Conservation (phyloP, 1,284 basidiomycete genomes). For the Flammula alnicola region DNA sequence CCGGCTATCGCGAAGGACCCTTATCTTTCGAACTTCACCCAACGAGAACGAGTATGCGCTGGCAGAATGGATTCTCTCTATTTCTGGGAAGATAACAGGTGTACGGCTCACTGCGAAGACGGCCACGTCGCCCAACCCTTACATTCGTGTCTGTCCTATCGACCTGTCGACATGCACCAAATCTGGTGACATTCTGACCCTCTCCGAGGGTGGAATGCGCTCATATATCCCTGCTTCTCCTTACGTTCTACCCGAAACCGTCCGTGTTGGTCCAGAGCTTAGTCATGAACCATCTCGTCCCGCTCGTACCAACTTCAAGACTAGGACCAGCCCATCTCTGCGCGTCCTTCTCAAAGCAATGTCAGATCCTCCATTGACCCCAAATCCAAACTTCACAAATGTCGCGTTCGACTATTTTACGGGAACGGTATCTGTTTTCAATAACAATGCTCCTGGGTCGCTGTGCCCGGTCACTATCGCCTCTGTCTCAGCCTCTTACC, state of each 20-base stretch:
- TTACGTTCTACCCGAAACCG: constrained; percentile 33
- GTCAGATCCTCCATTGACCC: constrained; percentile 16
- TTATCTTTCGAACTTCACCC: constrained; percentile 31
- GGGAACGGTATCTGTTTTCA: constrained; percentile 16
- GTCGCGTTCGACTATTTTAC: constrained; percentile 7
- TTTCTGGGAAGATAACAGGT: constrained; percentile 35
- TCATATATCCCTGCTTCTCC: constrained; percentile 33
- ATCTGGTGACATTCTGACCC: constrained; percentile 31
- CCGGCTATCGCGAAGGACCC: constrained; percentile 32
- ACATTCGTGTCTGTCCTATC: constrained; percentile 35
- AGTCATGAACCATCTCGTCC: constrained; percentile 29
- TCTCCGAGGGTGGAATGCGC: constrained; percentile 39
- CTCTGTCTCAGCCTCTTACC: constrained; percentile 7
- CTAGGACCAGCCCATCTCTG: neutral
- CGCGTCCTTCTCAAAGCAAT: constrained; percentile 10
- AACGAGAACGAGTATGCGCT: constrained; percentile 35
- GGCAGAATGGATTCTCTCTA: constrained; percentile 38
- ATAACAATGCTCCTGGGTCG: constrained; percentile 16
- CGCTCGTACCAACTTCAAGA: constrained; percentile 20
- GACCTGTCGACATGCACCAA: constrained; percentile 34
- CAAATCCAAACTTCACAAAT: constrained; percentile 14
- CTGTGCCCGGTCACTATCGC: constrained; percentile 28
- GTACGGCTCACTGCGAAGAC: constrained; percentile 35
- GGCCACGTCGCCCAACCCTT: constrained; percentile 34
- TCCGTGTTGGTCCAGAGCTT: constrained; percentile 33